These are phyloP conservation scores for Phlyctochytrium arcticum DNA, from an alignment of 192 early-diverging fungal genomes.

Conservation along the genomic window DNA sequence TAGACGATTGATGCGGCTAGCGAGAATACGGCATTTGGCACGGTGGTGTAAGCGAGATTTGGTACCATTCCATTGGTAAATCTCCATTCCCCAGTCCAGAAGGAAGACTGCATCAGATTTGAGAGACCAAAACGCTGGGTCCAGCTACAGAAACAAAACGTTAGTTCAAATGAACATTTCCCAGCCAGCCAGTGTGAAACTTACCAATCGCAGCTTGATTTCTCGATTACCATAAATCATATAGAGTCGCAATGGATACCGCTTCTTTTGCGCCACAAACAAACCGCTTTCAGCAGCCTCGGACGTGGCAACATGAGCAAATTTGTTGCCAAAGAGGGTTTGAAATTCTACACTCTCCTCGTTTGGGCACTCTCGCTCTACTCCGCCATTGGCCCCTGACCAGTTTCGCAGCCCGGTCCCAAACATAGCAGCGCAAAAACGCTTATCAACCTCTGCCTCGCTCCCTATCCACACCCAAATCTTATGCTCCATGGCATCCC, in stretches of 20 bases:
- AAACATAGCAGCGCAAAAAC: slow-evolving; percentile 51
- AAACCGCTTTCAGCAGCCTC: slow-evolving; percentile 36
- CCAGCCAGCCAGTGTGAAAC: not conserved
- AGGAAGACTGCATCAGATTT: slow-evolving; percentile 31
- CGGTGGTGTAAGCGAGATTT: slow-evolving; percentile 9
- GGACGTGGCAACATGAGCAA: slow-evolving; percentile 22
- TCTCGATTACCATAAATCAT: slow-evolving; percentile 25
- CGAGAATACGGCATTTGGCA: slow-evolving; percentile 42
- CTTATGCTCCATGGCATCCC: slow-evolving; percentile 18
- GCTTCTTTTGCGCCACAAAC: slow-evolving; percentile 33
- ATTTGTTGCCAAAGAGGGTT: slow-evolving; percentile 13
- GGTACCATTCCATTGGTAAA: slow-evolving; percentile 49
- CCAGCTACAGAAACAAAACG: not conserved
- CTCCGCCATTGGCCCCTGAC: slow-evolving; percentile 15
- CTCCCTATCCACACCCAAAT: slow-evolving; percentile 50
- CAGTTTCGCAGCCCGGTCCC: slow-evolving; percentile 43
- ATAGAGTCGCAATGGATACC: slow-evolving; percentile 36
- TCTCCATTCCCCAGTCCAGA: slow-evolving; percentile 37
- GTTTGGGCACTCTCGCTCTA: slow-evolving; percentile 22
- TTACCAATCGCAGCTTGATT: slow-evolving; percentile 31
- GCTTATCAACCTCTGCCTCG: slow-evolving; percentile 46
- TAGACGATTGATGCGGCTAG: slow-evolving; percentile 25
- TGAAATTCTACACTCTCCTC: slow-evolving; percentile 29
- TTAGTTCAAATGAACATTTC: not conserved
- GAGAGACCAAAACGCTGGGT: slow-evolving; percentile 20